A percentile compares a stretch with the other conserved stretches of the same genome.
These are phyloP conservation scores for Aureobasidium sp. DNA, from an alignment of 2,329 filamentous ascomycete genomes.

Conservation along the genomic window DNA sequence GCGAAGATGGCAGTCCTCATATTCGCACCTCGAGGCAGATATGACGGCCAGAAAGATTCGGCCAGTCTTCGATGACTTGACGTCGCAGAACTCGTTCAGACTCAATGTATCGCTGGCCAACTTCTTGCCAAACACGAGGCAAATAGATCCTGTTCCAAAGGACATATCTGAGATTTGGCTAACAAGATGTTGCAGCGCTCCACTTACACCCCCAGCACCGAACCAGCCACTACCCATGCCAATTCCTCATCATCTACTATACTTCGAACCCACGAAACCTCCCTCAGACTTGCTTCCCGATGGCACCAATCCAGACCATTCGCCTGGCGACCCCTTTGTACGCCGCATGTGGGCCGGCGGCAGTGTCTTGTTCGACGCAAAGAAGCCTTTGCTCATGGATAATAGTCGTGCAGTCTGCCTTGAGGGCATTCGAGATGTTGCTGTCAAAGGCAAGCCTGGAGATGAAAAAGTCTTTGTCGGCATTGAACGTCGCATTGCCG, in stretches of 20 bases:
- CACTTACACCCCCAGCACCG: conserved; percentile 28
- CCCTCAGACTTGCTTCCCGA: conserved; percentile 62
- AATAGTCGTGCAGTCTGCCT: conserved; percentile 36
- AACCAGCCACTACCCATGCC: conserved; percentile 39
- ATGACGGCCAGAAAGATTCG: conserved; percentile 45
- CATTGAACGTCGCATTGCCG: conserved; percentile 48
- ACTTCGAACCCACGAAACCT: conserved; percentile 68
- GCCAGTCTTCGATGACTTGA: conserved; percentile 49
- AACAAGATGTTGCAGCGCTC: conserved; percentile 17
- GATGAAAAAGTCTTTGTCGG: conserved; percentile 54
- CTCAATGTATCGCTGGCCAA: conserved; percentile 56
- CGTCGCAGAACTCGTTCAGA: conserved; percentile 57
- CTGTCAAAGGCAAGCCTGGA: conserved; percentile 43
- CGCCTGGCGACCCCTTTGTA: conserved; percentile 62
- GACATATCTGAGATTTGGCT: background rate
- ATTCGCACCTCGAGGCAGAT: conserved; percentile 34
- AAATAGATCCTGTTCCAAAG: background rate
- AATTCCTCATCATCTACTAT: conserved; percentile 72
- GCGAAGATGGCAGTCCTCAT: conserved; percentile 28
- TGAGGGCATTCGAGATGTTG: conserved; percentile 42
- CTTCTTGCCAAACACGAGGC: conserved; percentile 38
- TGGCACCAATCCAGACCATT: conserved; percentile 76
- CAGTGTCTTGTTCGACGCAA: conserved; percentile 49
- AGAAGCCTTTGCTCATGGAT: conserved; percentile 27
- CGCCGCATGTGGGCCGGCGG: conserved; percentile 89